Evolutionary conservation across 1,284 basidiomycete species (phyloP), one percentile per base, ranked within the genome.

Genomic region (Irpex rosettiformis): DNA sequence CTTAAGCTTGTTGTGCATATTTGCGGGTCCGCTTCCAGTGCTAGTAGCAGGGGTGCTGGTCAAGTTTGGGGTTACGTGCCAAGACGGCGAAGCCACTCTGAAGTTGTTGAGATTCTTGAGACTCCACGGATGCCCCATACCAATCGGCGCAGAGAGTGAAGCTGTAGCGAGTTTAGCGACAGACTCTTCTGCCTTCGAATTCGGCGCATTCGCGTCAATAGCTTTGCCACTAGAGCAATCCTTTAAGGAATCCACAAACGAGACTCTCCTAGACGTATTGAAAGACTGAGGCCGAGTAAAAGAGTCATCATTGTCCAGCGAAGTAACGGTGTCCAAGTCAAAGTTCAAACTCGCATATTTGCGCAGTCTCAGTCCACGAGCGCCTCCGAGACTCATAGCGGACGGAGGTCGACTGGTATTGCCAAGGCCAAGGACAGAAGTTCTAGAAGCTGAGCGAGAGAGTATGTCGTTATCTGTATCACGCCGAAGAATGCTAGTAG

Each of bases 1-100:
- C 37, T 74, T 72, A 22, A 82, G 66, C 65, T 74, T 81, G 58
- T 72, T 76, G 24, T 18, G 33, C 16, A 69, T 72, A 6, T 18
- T 18, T 4, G 18, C 13, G 58, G 4, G 7, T 28, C 16, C 42
- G 25, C 43, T 58, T 16, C 73, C 70, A 43, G n/a, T n/a, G n/a
- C 58, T 58, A 7, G 59, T 55, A 47, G 65, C 56, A n/a, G 55
- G 53, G 4, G 55, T 29, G 10, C 57, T 33, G 62, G 63, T 30
- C 59, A 64, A 25, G 30, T 60, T 51, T 33, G 49, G 67, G 47
- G 71, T 74, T 22, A 77, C 16, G 5, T n/a, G 58, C 56, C 69
- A 73, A 62, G 73, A 73, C 33, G 62, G 67, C 56, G 33, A 49
- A 64, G 56, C 55, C 65, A 64, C 55, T 61, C 27, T 55, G 18